Conservation (phyloP, 106 monocot species). For the Phalaenopsis aphrodite region DNA sequence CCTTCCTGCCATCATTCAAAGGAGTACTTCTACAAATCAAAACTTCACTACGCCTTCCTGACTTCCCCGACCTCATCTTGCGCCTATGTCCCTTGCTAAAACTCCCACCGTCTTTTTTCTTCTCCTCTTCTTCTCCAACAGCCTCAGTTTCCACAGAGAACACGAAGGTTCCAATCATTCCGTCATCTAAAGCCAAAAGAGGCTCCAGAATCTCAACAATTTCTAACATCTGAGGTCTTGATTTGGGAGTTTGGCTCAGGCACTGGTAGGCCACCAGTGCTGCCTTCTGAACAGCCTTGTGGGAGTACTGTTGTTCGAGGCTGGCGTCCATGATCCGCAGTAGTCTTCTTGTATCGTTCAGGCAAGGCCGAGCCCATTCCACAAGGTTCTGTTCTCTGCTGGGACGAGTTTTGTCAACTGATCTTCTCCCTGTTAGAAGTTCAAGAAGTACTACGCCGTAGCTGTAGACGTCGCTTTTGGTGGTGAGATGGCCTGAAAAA, state of each 20-base stretch:
- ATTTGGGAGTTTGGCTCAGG: slow-evolving; percentile 57
- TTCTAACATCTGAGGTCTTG: slow-evolving; percentile 50
- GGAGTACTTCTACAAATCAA: not conserved
- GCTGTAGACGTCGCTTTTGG: slow-evolving; percentile 73
- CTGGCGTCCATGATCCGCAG: slow-evolving; percentile 46
- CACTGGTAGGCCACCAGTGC: slow-evolving; percentile 55
- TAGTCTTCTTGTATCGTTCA: slow-evolving; percentile 37
- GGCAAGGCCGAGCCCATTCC: slow-evolving; percentile 65
- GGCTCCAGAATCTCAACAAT: slow-evolving; percentile 45
- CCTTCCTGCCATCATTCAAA: not conserved
- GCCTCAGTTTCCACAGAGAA: slow-evolving; percentile 2
- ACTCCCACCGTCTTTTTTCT: not conserved
- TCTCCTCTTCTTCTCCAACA: not conserved
- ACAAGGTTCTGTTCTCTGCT: slow-evolving; percentile 62
- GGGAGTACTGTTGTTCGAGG: slow-evolving; percentile 49
- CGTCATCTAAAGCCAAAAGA: slow-evolving; percentile 18
- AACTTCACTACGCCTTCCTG: not conserved
- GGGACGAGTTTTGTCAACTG: slow-evolving; percentile 59
- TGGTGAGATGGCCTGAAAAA: slow-evolving; percentile 52
- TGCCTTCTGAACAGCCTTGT: slow-evolving; percentile 33
- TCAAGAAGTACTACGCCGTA: slow-evolving; percentile 73
- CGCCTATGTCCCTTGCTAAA: not conserved
- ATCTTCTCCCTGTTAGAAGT: slow-evolving; percentile 50
- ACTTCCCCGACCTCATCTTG: not conserved
- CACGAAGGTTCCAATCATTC: slow-evolving; percentile 8